These are phyloP conservation scores for Yarrowia yakushimensis DNA, from an alignment of 805 yeast species.

Conservation along the genomic window DNA sequence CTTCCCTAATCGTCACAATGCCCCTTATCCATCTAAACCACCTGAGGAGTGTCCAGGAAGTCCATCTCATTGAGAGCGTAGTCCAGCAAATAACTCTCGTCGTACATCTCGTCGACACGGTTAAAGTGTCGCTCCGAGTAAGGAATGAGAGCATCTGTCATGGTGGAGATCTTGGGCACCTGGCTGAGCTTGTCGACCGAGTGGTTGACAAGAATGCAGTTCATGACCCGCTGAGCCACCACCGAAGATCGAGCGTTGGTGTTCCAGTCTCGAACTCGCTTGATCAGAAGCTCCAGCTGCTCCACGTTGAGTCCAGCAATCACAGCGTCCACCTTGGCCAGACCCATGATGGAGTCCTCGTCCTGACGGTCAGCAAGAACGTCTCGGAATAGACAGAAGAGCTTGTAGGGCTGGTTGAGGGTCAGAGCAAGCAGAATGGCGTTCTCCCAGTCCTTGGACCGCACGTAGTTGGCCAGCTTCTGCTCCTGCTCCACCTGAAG, in stretches of 20 bases:
- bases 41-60: constrained; percentile 12
- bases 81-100: constrained; percentile 81
- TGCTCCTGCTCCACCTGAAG: constrained; percentile 85
- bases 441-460: constrained; percentile 73
- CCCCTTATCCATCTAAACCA: background rate
- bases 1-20: background rate
- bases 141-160: constrained; percentile 76
- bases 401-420: constrained; percentile 83
- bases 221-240: constrained; percentile 73
- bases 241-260: constrained; percentile 77
- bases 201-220: constrained; percentile 57
- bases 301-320: constrained; percentile 54
- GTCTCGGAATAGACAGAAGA: constrained; percentile 70
- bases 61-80: constrained; percentile 70
- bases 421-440: constrained; percentile 85
- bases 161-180: constrained; percentile 62
- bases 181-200: constrained; percentile 55
- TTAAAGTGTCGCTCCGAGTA: constrained; percentile 82
- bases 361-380: constrained; percentile 50
- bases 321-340: constrained; percentile 59
- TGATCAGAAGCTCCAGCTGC: constrained; percentile 58
- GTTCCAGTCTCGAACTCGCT: constrained; percentile 91
- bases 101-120: constrained; percentile 74
- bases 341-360: constrained; percentile 51
- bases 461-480: constrained; percentile 68